A percentile compares a stretch with the other conserved stretches of the same genome.
Evolutionary conservation across 2,329 filamentous ascomycete genomes (phyloP).

Genomic region (Trichoderma cornu-damae): DNA sequence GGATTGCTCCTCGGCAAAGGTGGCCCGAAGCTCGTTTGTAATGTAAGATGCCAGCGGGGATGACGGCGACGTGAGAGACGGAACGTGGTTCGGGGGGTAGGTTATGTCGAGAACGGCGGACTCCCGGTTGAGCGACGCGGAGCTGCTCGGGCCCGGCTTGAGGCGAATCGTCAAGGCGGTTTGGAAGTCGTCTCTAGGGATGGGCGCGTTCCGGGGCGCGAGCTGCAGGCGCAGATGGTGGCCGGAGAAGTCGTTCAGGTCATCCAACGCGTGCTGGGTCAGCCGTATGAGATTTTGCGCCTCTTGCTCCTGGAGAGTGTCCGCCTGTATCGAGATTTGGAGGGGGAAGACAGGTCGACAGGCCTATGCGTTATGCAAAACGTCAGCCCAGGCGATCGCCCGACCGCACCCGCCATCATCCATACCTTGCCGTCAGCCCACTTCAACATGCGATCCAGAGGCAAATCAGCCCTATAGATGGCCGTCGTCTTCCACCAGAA

Average conservation of each 20-base stretch:
- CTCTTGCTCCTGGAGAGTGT: slow-evolving; percentile 59
- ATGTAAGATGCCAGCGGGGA: slow-evolving; percentile 71
- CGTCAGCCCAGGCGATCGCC: neutral
- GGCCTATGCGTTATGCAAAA: slow-evolving; percentile 47
- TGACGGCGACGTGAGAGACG: slow-evolving; percentile 62
- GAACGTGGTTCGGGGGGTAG: slow-evolving; percentile 65
- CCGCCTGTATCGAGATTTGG: slow-evolving; percentile 70
- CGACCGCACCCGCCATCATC: slow-evolving; percentile 36
- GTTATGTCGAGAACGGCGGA: slow-evolving; percentile 69
- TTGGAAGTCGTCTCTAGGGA: slow-evolving; percentile 26
- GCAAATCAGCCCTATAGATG: slow-evolving; percentile 81
- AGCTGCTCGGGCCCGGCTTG: slow-evolving; percentile 55
- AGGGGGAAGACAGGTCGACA: slow-evolving; percentile 87
- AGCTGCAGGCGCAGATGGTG: slow-evolving; percentile 63
- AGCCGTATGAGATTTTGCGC: slow-evolving; percentile 67
- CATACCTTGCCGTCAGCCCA: slow-evolving; percentile 90
- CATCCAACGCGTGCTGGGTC: slow-evolving; percentile 83
- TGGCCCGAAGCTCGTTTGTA: slow-evolving; percentile 67
- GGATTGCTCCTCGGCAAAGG: slow-evolving; percentile 84
- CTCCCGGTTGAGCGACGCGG: slow-evolving; percentile 63
- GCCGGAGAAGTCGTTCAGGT: slow-evolving; percentile 77
- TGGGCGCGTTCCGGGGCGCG: slow-evolving; percentile 29
- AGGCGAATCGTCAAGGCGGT: slow-evolving; percentile 68
- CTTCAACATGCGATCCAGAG: slow-evolving; percentile 76
- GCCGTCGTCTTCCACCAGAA: slow-evolving; percentile 96